phyloP scores from a whole-genome alignment of 768 basidiomycete genomes.

The Mycena maculata region DNA sequence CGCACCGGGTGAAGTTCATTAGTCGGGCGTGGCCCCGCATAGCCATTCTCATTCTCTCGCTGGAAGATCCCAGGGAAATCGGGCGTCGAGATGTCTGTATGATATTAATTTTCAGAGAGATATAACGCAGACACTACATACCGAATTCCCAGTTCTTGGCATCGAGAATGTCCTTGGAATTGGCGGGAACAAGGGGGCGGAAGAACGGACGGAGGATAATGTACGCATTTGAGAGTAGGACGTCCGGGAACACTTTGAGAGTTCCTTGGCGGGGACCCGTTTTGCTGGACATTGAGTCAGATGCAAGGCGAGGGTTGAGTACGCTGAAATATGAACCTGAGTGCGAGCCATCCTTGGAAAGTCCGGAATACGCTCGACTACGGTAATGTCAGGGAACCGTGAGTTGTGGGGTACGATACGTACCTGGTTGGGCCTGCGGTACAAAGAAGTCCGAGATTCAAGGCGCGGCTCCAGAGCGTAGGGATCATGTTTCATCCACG shows the following conservation, averaged over 20 bases:
- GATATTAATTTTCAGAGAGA: neutral
- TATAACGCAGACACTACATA: conserved; percentile 2
- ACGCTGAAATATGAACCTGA: conserved; percentile 53
- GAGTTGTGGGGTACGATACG: conserved; percentile 5
- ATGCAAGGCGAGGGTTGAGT: conserved; percentile 7
- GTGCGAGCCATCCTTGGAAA: conserved; percentile 71
- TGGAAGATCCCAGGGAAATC: conserved; percentile 56
- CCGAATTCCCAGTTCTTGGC: conserved; percentile 58
- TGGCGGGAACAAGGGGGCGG: conserved; percentile 51
- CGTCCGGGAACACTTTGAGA: conserved; percentile 66
- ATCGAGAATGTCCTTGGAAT: conserved; percentile 50
- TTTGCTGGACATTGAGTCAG: conserved; percentile 46
- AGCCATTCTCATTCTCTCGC: conserved; percentile 36
- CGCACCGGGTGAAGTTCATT: conserved; percentile 47
- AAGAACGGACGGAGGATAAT: conserved; percentile 75
- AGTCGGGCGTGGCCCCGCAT: conserved; percentile 53
- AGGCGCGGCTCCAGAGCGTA: conserved; percentile 64
- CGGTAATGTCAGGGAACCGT: neutral
- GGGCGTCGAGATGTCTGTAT: conserved; percentile 51
- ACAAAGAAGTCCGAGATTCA: conserved; percentile 63
- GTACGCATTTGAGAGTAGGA: conserved; percentile 69
- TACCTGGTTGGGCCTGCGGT: conserved; percentile 58
- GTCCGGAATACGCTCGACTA: conserved; percentile 56
- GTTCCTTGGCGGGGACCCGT: conserved; percentile 69
- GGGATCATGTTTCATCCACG: conserved; percentile 66